These are phyloP conservation scores for Blepharisma japonicum DNA, from an alignment of 73 alveolate genomes.

Conservation along the genomic window DNA sequence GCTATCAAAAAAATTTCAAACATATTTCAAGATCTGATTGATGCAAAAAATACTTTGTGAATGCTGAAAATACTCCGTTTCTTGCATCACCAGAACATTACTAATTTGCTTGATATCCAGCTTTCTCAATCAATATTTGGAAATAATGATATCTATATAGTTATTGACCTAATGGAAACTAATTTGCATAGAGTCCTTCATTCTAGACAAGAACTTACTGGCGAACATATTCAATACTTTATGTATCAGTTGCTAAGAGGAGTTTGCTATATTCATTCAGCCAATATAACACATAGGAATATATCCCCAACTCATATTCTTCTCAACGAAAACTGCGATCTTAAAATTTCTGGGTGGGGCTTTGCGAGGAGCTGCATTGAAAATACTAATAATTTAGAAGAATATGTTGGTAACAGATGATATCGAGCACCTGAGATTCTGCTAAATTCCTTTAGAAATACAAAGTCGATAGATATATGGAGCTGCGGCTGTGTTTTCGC, in stretches of 20 bases:
- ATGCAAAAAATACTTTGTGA: conserved; percentile 87
- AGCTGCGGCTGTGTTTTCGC: conserved; percentile 87
- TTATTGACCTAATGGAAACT: conserved; percentile 92
- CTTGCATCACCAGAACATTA: conserved; percentile 85
- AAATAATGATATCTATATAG: conserved; percentile 86
- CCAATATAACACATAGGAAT: conserved; percentile 91
- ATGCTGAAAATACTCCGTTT: conserved; percentile 74
- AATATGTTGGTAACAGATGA: conserved; percentile 90
- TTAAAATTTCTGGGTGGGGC: conserved; percentile 89
- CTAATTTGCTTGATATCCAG: conserved; percentile 65
- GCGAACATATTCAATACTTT: conserved; percentile 76
- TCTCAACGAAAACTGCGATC: conserved; percentile 88
- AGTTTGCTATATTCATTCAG: conserved; percentile 85
- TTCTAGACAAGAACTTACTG: conserved; percentile 81
- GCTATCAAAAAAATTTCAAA: conserved; percentile 92
- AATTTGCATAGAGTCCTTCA: conserved; percentile 88
- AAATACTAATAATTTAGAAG: conserved; percentile 45
- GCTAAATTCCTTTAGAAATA: conserved; percentile 74
- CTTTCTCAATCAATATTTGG: conserved; percentile 86
- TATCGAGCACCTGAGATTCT: conserved; percentile 97
- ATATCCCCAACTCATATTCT: conserved; percentile 90
- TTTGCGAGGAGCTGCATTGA: conserved; percentile 63
- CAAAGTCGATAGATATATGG: conserved; percentile 86
- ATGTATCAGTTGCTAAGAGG: conserved; percentile 85
- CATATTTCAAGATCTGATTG: conserved; percentile 84